Evolutionary conservation across 2,329 filamentous ascomycete species (phyloP).

Genomic region (Fusarium brachygibbosum): DNA sequence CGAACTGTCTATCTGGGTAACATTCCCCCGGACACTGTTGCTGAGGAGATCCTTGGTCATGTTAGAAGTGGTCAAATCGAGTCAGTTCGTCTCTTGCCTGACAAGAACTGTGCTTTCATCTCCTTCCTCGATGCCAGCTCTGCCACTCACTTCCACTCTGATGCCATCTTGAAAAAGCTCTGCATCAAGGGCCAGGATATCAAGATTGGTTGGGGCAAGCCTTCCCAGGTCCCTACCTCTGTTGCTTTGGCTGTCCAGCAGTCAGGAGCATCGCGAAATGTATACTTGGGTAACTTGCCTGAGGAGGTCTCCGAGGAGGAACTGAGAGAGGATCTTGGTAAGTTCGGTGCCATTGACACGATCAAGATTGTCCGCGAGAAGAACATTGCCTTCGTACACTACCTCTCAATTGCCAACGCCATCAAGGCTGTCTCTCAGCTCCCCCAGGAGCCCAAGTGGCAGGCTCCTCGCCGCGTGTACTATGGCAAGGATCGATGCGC

Average conservation of each 20-base stretch:
- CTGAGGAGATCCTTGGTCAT: constrained; percentile 96
- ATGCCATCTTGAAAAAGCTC: constrained; percentile 99
- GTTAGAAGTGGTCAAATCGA: constrained; percentile 98
- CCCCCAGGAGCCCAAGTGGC: constrained; percentile 97
- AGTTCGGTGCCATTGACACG: constrained; percentile 96
- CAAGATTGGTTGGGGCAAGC: constrained; percentile 99
- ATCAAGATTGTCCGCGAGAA: constrained; percentile 99
- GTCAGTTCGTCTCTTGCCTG: constrained; percentile 94
- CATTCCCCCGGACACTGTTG: constrained; percentile 96
- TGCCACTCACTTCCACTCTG: constrained; percentile 98
- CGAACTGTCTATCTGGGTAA: constrained; percentile 98
- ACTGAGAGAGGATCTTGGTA: constrained; percentile 92
- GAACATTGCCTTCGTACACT: constrained; percentile 97
- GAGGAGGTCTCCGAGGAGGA: constrained; percentile 94
- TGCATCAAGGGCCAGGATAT: constrained; percentile 99
- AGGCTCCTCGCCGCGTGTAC: constrained; percentile 93
- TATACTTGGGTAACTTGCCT: constrained; percentile 93
- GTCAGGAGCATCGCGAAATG: constrained; percentile 95
- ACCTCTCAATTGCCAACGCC: constrained; percentile 95
- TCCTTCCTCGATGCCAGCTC: constrained; percentile 98
- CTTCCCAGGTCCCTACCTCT: constrained; percentile 96
- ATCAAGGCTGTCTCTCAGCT: constrained; percentile 98
- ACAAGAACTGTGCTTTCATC: constrained; percentile 99
- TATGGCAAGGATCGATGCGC: constrained; percentile 99
- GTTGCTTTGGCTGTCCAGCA: constrained; percentile 98